Base-by-base conservation (phyloP, 345 rosid species). In the Streptanthus diversifolius region DNA sequence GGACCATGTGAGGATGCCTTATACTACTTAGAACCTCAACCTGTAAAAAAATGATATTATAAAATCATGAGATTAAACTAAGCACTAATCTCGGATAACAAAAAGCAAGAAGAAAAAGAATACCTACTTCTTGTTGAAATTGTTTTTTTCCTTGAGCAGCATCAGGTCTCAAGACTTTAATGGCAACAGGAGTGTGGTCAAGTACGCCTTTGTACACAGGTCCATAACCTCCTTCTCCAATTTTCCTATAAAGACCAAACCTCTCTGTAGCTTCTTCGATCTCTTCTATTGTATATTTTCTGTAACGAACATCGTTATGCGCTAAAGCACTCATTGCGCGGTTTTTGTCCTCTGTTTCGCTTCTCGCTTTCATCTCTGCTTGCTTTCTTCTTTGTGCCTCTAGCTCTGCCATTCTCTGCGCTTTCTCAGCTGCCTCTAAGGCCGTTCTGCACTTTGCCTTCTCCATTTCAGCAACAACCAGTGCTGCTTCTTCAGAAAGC, bases 181-280 rank as follows among this genome's bases (percentile, higher is more conserved):
- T 91, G 3, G 97, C 97, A 37, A 89, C 97, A 7, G 88, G 79
- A 35, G 93, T 91, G 67, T 91, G 96, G 78, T 89, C 93, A 43
- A 89, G 90, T 73, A 66, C 83, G 18, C 88, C 97, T 73, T 75
- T 81, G 70, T 77, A 91, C 35, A 91, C 97, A 5, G 96, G 97
- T 79, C 96, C 97, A 71, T 91, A 91, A 22, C 97, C 97, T 1
- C 97, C 97, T 82, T 88, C 96, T 6, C 97, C 97, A 66, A 91
- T 88, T 79, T 86, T 91, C 40, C 68, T 82, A 7, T 80, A 43
- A 8, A 59, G 74, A 8, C 82, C 55, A 70, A 89, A 91, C 2
- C 32, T 77, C 3, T 81, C 81, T 5, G 97, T 89, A 21, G 97
- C 91, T 70, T 53, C 85, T 80, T 91, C 93, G 0, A 91, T 86